Base-by-base conservation (phyloP, 148 eudicot genomes). In the Camellia granthamiana region DNA sequence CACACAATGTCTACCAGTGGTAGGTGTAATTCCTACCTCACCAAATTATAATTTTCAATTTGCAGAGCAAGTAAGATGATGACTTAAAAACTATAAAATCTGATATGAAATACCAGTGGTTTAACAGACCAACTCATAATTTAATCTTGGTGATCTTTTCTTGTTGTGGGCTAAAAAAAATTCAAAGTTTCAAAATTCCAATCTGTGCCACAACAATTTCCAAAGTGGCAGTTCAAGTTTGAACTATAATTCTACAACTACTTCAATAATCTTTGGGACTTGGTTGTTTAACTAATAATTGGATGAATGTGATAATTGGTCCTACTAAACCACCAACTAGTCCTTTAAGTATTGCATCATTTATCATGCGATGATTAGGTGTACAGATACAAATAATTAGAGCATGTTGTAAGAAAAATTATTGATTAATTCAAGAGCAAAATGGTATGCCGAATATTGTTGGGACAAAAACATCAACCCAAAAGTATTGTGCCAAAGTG, bases 211-310 rank as follows among this genome's bases (percentile, higher is more conserved):
- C 74, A 70, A 8, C 21, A 18, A 44, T 49, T 71, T 47, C 42
- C 58, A 49, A 75, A 75, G 78, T 41, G 67, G 77, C 51, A 75
- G 78, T 43, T 75, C 38, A 43, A 69, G 72, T 69, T 42, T 49
- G 69, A 66, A 5, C 14, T 38, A 55, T 73, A 55, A 54, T 7
- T 16, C 77, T 47, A 15, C 18, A 56, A 74, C 47, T 15, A 56
- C 47, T 74, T 55, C 63, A 55, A 55, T 23, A 30, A 38, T 30
- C 19, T 55, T 73, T 12, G 60, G 8, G 59, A 49, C 19, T 38
- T 7, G 8, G 23, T 74, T 56, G 77, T 55, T 74, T 56, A 38
- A 38, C 44, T 16, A 56, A 74, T 56, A 56, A 74, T 74, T 74
- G 1, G 21, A 74, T 15, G 44, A 43, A 9, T 74, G 14, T 38